Evolutionary conservation across 305 asterid genomes (phyloP).

Genomic region (Fraxinus velutina): DNA sequence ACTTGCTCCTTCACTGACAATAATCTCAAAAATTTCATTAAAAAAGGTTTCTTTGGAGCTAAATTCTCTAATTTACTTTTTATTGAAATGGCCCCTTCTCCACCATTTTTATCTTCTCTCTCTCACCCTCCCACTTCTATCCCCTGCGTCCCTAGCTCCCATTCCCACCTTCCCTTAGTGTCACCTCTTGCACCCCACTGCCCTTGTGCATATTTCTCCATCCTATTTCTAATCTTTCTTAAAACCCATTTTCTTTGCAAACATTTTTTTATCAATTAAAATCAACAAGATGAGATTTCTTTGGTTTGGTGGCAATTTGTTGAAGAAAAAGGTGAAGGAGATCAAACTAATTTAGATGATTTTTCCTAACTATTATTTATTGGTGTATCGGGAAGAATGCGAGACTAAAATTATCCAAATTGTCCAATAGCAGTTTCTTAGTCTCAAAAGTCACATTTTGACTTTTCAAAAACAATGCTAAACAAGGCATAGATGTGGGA

Average conservation of each 20-base stretch:
- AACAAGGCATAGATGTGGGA: not conserved
- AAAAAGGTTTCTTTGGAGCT: not conserved
- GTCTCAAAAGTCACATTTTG: not conserved
- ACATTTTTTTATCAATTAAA: not conserved
- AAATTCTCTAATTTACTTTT: not conserved
- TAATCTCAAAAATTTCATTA: not conserved
- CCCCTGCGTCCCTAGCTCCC: not conserved
- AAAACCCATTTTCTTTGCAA: not conserved
- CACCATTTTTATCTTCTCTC: not conserved
- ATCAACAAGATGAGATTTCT: not conserved
- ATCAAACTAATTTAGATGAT: not conserved
- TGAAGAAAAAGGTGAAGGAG: not conserved
- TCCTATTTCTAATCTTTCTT: not conserved
- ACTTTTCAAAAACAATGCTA: not conserved
- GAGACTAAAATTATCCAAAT: not conserved
- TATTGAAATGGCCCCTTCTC: not conserved
- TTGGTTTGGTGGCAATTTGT: not conserved
- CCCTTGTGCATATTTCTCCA: not conserved
- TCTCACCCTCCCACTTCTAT: not conserved
- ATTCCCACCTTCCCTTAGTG: not conserved
- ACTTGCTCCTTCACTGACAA: not conserved
- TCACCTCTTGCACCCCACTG: not conserved
- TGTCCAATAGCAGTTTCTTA: not conserved
- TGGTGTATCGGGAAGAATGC: not conserved
- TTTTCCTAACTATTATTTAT: not conserved